Base-by-base conservation (phyloP, 805 yeast genomes). In the Ogataea allantospora region DNA sequence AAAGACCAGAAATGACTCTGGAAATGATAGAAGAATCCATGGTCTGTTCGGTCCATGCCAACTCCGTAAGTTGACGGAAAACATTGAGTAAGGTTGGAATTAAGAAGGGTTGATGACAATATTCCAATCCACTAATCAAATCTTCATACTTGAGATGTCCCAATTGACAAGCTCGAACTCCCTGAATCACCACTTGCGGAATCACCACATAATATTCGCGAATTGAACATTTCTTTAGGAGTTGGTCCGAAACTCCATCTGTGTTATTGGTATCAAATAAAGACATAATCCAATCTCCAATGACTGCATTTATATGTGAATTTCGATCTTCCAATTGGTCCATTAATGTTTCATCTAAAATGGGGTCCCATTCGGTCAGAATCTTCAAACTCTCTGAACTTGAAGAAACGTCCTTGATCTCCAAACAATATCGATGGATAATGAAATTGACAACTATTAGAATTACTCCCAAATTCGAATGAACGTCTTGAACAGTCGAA, bases 191-290 rank as follows among this genome's bases (percentile, higher is more conserved):
- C 18, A 91, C 76, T 4, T 75, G 68, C 2, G 96, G 93, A 13
- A 88, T 73, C 22, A 89, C 61, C 24, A 71, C 69, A 44, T 83
- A 75, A 35, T 84, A 75, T 40, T 86, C 89, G 47, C 77, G 75
- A 12, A 83, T 73, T 6, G 80, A 68, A 1, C 85, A 75, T 8
- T 78, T 67, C 48, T 80, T 74, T 53, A 89, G 77, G 43, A 88
- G 62, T 29, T 84, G 89, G 60, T 91, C 97, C 0, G 95, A 81
- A 24, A 89, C 77, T 3, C 96, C 95, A 25, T 81, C 82, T 21
- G 85, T 45, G 38, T 56, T 55, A 2, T 52, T 40, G 15, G 50
- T 42, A 44, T 87, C 89, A 60, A 85, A 88, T 27, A 91, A 60
- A 1, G 93, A 89, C 18, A 73, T 65, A 30, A 84, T 74, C 98